A percentile compares a stretch with the other conserved stretches of the same genome.
These are phyloP conservation scores for Malassezia slooffiae DNA, from an alignment of 1,284 basidiomycete genomes.

Conservation along the genomic window DNA sequence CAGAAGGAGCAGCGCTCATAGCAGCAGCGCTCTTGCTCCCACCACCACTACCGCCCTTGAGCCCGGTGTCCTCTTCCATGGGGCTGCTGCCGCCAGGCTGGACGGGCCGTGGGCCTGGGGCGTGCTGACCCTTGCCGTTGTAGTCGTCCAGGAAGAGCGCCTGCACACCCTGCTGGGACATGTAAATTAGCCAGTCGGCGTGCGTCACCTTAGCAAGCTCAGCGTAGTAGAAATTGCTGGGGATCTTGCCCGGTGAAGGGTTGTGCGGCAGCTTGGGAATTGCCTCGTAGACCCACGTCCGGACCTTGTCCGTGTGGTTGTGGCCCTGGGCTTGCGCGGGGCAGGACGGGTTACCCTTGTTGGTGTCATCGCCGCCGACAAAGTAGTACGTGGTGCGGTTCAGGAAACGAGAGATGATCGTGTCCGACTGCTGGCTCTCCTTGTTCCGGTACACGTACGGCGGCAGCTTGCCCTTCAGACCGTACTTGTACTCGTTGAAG, in stretches of 20 bases:
- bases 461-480: conserved; percentile 31
- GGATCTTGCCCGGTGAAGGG: conserved; percentile 19
- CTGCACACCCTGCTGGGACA: conserved; percentile 27
- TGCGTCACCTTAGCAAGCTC: conserved; percentile 23
- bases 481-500: conserved; percentile 41
- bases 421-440: background rate
- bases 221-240: conserved; percentile 16
- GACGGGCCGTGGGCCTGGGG: background rate
- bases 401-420: conserved; percentile 19
- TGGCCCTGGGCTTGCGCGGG: conserved; percentile 28
- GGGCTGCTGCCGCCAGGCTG: background rate
- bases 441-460: conserved; percentile 17
- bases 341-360: conserved; percentile 20
- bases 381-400: conserved; percentile 25
- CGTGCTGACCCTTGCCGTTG: conserved; percentile 15
- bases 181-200: conserved; percentile 25
- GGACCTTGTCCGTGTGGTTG: conserved; percentile 30
- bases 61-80: too few species aligned
- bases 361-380: conserved; percentile 24
- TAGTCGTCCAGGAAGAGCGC: conserved; percentile 29
- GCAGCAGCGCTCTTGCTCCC: too few species aligned
- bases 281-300: conserved; percentile 27
- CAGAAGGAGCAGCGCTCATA: too few species aligned
- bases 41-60: too few species aligned
- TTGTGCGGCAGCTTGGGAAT: conserved; percentile 24